phyloP scores from a whole-genome alignment of 352 stramenopile species.

The Phytophthora capsici region DNA sequence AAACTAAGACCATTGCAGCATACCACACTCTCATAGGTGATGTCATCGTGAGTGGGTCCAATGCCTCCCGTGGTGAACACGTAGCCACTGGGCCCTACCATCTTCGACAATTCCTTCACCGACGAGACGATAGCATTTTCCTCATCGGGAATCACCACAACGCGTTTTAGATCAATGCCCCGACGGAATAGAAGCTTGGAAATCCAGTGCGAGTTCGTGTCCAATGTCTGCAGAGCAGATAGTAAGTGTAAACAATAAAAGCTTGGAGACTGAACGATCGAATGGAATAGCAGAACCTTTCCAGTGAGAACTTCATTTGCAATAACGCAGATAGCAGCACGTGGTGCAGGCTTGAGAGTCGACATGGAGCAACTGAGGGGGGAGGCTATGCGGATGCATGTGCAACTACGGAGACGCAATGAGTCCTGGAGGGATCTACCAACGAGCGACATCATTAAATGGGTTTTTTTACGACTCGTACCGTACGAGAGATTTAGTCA shows the following conservation, averaged over 20 bases:
- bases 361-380: too few species aligned
- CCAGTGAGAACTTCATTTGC: constrained; percentile 88
- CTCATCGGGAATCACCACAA: constrained; percentile 83
- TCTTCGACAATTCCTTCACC: constrained; percentile 75
- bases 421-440: too few species aligned
- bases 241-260: background rate
- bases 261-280: too few species aligned
- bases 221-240: constrained; percentile 58
- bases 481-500: too few species aligned
- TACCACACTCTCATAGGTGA: constrained; percentile 88
- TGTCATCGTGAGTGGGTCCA: constrained; percentile 87
- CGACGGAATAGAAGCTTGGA: constrained; percentile 81
- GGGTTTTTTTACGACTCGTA: too few species aligned
- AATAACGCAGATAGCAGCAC: constrained; percentile 78
- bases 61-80: constrained; percentile 88
- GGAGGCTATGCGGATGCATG: too few species aligned
- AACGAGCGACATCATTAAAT: too few species aligned
- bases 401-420: too few species aligned
- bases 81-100: constrained; percentile 75
- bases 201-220: constrained; percentile 88
- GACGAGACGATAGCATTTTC: constrained; percentile 75
- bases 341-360: constrained; percentile 45
- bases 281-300: constrained; percentile 53
- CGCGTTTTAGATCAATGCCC: constrained; percentile 77
- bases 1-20: background rate